Percentiles rank a stretch among this genome's conserved stretches.
These are phyloP conservation scores for Eutrema salsugineum DNA, from an alignment of 441 rosid species.

Conservation along the genomic window DNA sequence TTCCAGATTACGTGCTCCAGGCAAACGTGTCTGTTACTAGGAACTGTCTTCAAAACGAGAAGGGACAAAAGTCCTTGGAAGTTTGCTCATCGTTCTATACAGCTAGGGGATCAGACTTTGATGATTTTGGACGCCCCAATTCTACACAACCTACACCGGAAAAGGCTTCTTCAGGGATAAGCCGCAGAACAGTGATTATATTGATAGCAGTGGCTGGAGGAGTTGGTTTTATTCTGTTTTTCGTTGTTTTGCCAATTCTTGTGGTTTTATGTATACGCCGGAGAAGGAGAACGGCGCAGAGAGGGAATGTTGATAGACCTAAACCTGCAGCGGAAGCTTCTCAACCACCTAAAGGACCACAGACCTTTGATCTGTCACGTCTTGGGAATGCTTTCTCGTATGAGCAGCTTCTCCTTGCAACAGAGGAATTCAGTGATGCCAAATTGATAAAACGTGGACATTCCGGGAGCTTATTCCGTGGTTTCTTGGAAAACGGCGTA, in stretches of 20 bases:
- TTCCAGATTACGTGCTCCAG: conserved; percentile 43
- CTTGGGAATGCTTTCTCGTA: conserved; percentile 73
- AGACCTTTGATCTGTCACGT: conserved; percentile 46
- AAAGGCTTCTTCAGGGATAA: conserved; percentile 38
- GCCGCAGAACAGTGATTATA: conserved; percentile 44
- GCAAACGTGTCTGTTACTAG: conserved; percentile 47
- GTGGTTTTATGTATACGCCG: conserved; percentile 43
- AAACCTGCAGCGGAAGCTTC: conserved; percentile 42
- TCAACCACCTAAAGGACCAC: conserved; percentile 40
- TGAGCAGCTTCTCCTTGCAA: conserved; percentile 64
- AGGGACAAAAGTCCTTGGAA: conserved; percentile 51
- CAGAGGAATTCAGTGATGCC: conserved; percentile 58
- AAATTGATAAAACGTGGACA: conserved; percentile 89
- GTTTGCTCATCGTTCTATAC: conserved; percentile 66
- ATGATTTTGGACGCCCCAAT: conserved; percentile 69
- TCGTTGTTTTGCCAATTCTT: conserved; percentile 37
- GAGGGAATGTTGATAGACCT: conserved; percentile 50
- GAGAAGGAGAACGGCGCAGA: conserved; percentile 39
- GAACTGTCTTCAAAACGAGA: conserved; percentile 70
- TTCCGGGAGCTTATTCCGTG: conserved; percentile 81
- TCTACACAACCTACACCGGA: conserved; percentile 39
- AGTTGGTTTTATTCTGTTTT: conserved; percentile 47
- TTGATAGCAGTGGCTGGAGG: conserved; percentile 68
- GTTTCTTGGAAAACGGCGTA: conserved; percentile 53
- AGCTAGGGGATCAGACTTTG: conserved; percentile 59